A percentile compares a stretch with the other conserved stretches of the same genome.
These are phyloP conservation scores for Bacidia rubella DNA, from an alignment of 495 filamentous ascomycete species.

Conservation along the genomic window DNA sequence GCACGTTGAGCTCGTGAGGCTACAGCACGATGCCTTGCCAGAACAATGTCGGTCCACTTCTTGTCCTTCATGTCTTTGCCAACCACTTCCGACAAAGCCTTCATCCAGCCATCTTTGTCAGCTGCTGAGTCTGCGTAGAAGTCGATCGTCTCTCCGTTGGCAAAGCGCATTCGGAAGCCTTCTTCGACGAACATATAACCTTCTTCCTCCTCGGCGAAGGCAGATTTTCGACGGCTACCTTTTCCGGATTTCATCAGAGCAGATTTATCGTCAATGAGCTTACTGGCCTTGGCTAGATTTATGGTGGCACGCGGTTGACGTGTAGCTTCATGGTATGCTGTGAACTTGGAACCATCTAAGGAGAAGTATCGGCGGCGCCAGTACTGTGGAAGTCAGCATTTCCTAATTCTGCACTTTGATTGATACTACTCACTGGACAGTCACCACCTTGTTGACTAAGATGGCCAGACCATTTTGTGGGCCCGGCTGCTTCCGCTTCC, in stretches of 20 bases:
- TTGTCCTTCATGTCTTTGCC: conserved; percentile 49
- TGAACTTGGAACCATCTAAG: conserved; percentile 77
- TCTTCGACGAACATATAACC: conserved; percentile 99
- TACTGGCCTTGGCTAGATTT: conserved; percentile 84
- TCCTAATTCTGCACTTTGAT: background rate
- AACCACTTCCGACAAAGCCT: conserved; percentile 70
- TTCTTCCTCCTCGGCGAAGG: conserved; percentile 95
- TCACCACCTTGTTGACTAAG: conserved; percentile 95
- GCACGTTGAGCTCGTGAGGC: conserved; percentile 15
- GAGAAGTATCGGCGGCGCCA: conserved; percentile 98
- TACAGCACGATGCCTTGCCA: conserved; percentile 33
- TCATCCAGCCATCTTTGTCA: conserved; percentile 91
- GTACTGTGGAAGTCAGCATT: conserved; percentile 40
- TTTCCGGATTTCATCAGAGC: conserved; percentile 64
- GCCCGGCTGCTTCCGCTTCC: conserved; percentile 62
- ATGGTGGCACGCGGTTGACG: conserved; percentile 93
- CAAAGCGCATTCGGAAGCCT: conserved; percentile 95
- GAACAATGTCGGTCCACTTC: conserved; percentile 74
- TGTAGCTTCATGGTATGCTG: conserved; percentile 90
- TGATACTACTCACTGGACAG: conserved; percentile 65
- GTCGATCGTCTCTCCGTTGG: conserved; percentile 93
- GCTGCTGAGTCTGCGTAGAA: conserved; percentile 85
- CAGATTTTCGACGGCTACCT: conserved; percentile 74
- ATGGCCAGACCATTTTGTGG: conserved; percentile 70
- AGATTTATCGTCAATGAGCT: conserved; percentile 86